These are phyloP conservation scores for Microbotryomycetes sp. DNA, from an alignment of 1,284 basidiomycete species.

Conservation along the genomic window DNA sequence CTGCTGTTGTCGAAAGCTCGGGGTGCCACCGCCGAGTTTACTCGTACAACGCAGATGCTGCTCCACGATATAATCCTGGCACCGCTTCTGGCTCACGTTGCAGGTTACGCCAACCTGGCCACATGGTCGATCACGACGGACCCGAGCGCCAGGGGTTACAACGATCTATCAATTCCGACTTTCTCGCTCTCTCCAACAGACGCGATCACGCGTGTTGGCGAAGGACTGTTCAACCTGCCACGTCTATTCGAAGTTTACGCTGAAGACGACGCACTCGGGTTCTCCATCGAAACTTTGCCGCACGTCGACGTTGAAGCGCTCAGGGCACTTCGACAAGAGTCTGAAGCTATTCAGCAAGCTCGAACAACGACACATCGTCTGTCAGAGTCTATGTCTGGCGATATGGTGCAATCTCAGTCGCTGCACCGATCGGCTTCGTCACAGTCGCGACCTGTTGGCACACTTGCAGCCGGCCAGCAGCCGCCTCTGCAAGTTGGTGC, in stretches of 20 bases:
- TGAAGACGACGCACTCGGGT: conserved; percentile 80
- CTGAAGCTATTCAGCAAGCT: background rate
- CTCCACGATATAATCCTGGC: conserved; percentile 75
- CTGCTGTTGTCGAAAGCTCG: conserved; percentile 55
- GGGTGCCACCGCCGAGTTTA: conserved; percentile 58
- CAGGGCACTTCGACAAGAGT: conserved; percentile 31
- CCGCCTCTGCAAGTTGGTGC: conserved; percentile 47
- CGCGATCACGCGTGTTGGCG: conserved; percentile 77
- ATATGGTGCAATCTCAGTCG: background rate
- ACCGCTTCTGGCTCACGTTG: conserved; percentile 70
- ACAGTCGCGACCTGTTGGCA: background rate
- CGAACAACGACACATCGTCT: background rate
- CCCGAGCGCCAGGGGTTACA: conserved; percentile 41
- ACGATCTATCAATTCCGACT: conserved; percentile 74
- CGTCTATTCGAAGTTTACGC: conserved; percentile 90
- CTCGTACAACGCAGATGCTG: conserved; percentile 63
- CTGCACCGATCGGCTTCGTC: background rate
- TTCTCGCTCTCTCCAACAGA: conserved; percentile 90
- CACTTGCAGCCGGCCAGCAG: background rate
- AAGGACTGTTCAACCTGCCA: conserved; percentile 86
- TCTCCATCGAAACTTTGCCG: conserved; percentile 75
- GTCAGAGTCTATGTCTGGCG: background rate
- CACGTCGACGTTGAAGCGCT: conserved; percentile 56
- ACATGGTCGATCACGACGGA: conserved; percentile 53
- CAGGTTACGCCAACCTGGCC: conserved; percentile 59